Evolutionary conservation across 495 filamentous ascomycete species (phyloP).

Genomic region (Parachaetomium inaequale): DNA sequence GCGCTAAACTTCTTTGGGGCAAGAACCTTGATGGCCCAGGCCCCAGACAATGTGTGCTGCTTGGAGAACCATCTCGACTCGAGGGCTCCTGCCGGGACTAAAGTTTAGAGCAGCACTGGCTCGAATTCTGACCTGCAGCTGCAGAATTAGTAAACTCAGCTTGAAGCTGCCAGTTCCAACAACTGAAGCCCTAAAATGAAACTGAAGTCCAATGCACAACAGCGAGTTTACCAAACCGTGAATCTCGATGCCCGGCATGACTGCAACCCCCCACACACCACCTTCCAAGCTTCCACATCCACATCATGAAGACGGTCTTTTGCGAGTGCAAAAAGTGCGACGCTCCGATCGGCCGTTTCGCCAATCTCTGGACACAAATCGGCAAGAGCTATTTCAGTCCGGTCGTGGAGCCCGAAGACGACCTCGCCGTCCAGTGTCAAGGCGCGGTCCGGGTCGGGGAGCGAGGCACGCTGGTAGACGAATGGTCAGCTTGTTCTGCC

Average conservation of each 20-base stretch:
- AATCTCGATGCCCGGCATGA: background rate
- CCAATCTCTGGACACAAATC: slow-evolving; percentile 45
- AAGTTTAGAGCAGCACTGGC: too few relatives aligned
- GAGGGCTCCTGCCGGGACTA: too few relatives aligned
- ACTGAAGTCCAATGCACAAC: background rate
- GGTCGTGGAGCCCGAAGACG: slow-evolving; percentile 26
- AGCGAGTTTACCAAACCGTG: background rate
- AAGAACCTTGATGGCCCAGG: slow-evolving; percentile 10
- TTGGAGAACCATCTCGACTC: too few relatives aligned
- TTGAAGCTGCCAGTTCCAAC: too few relatives aligned
- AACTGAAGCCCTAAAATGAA: too few relatives aligned
- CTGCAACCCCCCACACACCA: background rate
- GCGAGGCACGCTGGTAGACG: slow-evolving; percentile 31
- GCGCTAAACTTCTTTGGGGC: background rate
- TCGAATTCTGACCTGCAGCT: too few relatives aligned
- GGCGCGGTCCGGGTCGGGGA: slow-evolving; percentile 28
- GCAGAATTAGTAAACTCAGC: too few relatives aligned
- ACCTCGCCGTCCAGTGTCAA: slow-evolving; percentile 15
- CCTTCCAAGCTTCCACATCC: background rate
- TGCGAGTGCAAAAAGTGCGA: slow-evolving; percentile 43
- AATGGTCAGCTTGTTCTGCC: slow-evolving; percentile 30
- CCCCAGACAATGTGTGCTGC: too few relatives aligned
- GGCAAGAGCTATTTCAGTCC: slow-evolving; percentile 44
- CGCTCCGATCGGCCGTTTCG: slow-evolving; percentile 32
- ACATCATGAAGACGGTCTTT: slow-evolving; percentile 27